Base-by-base conservation (phyloP, 352 stramenopile genomes). In the Pythium scleroteichum region DNA sequence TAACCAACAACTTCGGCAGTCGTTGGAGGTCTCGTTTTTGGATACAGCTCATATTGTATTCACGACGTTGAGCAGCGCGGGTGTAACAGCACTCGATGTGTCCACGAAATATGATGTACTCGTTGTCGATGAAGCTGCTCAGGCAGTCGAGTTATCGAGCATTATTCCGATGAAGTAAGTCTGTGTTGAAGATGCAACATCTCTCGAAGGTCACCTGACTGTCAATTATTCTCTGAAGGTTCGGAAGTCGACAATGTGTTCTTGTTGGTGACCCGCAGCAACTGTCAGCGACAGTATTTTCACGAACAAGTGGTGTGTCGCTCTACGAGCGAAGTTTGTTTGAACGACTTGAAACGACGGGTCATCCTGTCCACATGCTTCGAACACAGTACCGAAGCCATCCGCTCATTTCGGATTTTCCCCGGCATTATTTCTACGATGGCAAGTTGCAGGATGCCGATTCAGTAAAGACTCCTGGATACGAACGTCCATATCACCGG, bases 201-300 rank as follows among this genome's bases (percentile, higher is more conserved):
- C 10, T 5, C 29, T 35, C 29, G 29, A 35, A 10, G 10, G 5
- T 10, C 5, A 35, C 5, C 29, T 35, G 29, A 35, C 29, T 35
- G 10, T 44, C 14, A 19, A 8, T n/a, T 17, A 5, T 52, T 45
- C n/a, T 19, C 14, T 20, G 8, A 53, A 95, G 85, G 42, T 95
- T 96, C 63, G 89, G 89, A 14, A 95, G 89, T 56, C 83, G 78
- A 13, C 89, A 97, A 58, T 97, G 89, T 44, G 91, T 98, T 13
- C 75, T 98, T 7, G 93, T 98, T 3, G 93, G 93, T 20, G 93
- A 98, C 67, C 93, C 92, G 0, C 91, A 98, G 64, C 93, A 98
- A 59, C 75, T 98, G 17, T 91, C 88, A 33, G 93, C 93, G n/a
- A 98, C 93, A 0, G 88, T 97, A 0, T 96, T 98, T 59, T 97